Evolutionary conservation across 202 grass and related monocot species (phyloP), one percentile per base, ranked within the genome.

Genomic region (Schoenoplectus triqueter): DNA sequence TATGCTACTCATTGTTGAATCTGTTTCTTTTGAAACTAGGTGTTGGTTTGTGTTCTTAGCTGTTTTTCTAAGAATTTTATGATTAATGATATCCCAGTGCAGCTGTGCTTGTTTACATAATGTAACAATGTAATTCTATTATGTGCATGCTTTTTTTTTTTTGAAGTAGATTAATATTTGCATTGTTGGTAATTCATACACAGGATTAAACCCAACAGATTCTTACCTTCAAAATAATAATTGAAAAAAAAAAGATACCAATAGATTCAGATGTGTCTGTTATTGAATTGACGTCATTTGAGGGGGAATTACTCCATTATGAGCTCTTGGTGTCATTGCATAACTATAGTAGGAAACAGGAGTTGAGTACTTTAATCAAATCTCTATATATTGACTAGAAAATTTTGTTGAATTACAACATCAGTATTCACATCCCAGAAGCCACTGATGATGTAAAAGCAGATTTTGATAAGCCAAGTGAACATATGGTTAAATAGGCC

Each of bases 1-100:
- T 60, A 86, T 84, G 85, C 83, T 78, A 70, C 86, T 68, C 40
- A 88, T 52, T 78, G 70, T 81, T 63, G 67, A 1, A 62, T 85
- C 45, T 85, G 42, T 52, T 17, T 40, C 22, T 15, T 49, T 66
- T 22, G 42, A n/a, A 68, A 66, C 62, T 5, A 82, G 9, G n/a
- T 78, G 18, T 21, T 82, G 65, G 40, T 60, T 66, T 66, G 67
- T 81, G 78, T 65, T 45, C 9, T 9, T 47, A 49, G 59, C 39
- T 64, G 40, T 15, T 51, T 67, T 82, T 81, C 4, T 61, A 31
- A 52, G 18, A 52, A 46, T 19, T 80, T 80, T 9, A 3, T 52
- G 8, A 55, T 75, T 41, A 40, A n/a, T 78, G 19, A 57, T 57
- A 39, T 39, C 5, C 11, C 40, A n/a, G 4, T 77, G 51, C 57